These are phyloP conservation scores for Hericium rajendrae DNA, from an alignment of 768 basidiomycete genomes.

Conservation along the genomic window DNA sequence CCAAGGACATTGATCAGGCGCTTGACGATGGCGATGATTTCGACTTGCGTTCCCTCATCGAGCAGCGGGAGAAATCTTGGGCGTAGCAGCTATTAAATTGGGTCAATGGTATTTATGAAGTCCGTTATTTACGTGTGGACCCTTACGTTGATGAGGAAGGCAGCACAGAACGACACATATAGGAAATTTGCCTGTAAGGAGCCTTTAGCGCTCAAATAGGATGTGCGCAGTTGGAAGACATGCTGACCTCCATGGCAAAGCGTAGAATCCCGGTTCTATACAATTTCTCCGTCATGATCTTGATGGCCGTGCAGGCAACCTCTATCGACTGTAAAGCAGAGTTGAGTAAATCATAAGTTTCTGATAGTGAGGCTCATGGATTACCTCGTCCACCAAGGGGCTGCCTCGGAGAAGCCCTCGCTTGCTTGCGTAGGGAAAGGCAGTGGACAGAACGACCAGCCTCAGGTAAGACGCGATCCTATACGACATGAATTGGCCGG, in stretches of 20 bases:
- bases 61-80: slow-evolving; percentile 16
- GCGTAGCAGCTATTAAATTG: slow-evolving; percentile 26
- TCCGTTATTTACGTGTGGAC: neutral
- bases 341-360: neutral
- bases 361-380: too few species aligned
- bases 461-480: slow-evolving; percentile 8
- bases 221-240: neutral
- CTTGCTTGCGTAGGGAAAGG: slow-evolving; percentile 7
- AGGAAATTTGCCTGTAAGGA: neutral
- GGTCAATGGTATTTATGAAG: neutral
- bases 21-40: slow-evolving; percentile 34
- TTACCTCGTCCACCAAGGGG: too few species aligned
- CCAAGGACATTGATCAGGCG: slow-evolving; percentile 36
- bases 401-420: slow-evolving; percentile 1
- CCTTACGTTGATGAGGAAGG: neutral
- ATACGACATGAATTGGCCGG: neutral
- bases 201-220: neutral
- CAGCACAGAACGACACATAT: neutral
- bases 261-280: slow-evolving; percentile 5
- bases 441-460: slow-evolving; percentile 8
- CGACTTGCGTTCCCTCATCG: slow-evolving; percentile 24
- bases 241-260: slow-evolving; percentile 9
- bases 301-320: slow-evolving; percentile 1
- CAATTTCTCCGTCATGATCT: slow-evolving; percentile 3
- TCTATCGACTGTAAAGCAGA: slow-evolving; percentile 4